Evolutionary conservation across 1,139 yeast genomes (phyloP), one percentile per base, ranked within the genome.

Genomic region (Yamadazyma oceani): DNA sequence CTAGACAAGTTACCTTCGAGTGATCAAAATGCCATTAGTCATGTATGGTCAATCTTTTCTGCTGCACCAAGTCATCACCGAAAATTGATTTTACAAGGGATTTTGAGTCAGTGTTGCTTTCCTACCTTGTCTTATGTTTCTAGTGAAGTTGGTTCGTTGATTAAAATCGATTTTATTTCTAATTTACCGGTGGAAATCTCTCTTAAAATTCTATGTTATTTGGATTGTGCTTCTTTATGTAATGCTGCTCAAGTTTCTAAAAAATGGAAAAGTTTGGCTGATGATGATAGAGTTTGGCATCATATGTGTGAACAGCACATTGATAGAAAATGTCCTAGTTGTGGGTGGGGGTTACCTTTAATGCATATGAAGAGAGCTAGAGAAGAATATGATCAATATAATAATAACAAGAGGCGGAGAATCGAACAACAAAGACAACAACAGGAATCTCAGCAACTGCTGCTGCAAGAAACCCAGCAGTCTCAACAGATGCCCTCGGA

Each of bases 221-320:
- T 92, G 48, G 98, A 92, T 59, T 90, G 97, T 58, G 84, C 82
- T 35, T 86, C 96, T 16, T 72, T 92, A 36, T 90, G 97, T 62
- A 82, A 80, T 50, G 97, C 97, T 0, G 95, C 97, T 0, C 95
- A 85, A 61, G 98, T 92, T 3, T 84, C 90, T 30, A 75, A 80
- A 37, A 78, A 77, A 40, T 92, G 98, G 98, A 82, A 86, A 54
- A 68, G 70, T 37, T 66, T 92, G 39, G 97, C 98, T 1, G 97
- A 92, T 60, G 97, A 90, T 58, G 97, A 92, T 55, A 67, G 95
- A 38, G 97, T 92, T 5, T 92, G 98, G 98, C 95, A 92, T 58
- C 89, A 92, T 50, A 85, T 92, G 92, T 92, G 98, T 60, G 96
- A 89, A 59, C 98, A 92, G 61, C 98, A 92, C 58, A 92, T 92